Evolutionary conservation across 2,329 filamentous ascomycete genomes (phyloP).

Genomic region (Huntiella decipiens): DNA sequence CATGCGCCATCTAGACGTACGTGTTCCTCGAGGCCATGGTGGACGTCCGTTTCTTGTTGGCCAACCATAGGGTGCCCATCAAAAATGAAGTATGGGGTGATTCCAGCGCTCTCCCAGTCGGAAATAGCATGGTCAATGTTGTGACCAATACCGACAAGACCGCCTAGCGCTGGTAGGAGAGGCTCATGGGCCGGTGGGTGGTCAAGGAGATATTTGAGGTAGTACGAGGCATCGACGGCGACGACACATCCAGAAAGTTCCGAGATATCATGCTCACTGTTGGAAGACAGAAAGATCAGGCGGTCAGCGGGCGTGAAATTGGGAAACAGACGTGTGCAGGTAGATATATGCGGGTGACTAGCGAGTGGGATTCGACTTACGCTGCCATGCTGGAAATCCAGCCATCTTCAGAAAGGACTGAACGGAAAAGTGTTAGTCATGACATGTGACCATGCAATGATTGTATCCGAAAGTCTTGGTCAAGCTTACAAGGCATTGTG

Average conservation of each 20-base stretch:
- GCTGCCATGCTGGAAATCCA: constrained; percentile 22
- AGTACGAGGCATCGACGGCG: constrained; percentile 79
- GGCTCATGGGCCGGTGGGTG: constrained; percentile 58
- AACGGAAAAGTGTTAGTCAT: background rate
- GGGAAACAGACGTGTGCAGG: background rate
- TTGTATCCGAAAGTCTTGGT: background rate
- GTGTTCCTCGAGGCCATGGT: constrained; percentile 45
- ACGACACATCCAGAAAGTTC: constrained; percentile 57
- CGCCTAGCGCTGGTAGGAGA: constrained; percentile 74
- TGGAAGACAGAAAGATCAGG: constrained; percentile 3
- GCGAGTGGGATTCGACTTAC: constrained; percentile 15
- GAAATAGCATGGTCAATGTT: constrained; percentile 63
- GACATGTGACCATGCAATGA: background rate
- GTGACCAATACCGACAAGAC: constrained; percentile 58
- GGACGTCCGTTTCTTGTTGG: constrained; percentile 50
- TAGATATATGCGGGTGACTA: background rate
- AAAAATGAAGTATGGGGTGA: constrained; percentile 79
- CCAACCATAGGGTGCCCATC: constrained; percentile 67
- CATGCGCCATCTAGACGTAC: constrained; percentile 62
- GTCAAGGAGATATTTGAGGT: constrained; percentile 61
- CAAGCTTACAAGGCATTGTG: constrained; percentile 21
- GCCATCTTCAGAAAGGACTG: constrained; percentile 22
- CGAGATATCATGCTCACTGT: constrained; percentile 41
- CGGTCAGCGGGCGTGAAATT: background rate
- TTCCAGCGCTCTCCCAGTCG: constrained; percentile 46